A percentile compares a stretch with the other conserved stretches of the same genome.
Conservation (phyloP, 2,329 filamentous ascomycete species). For the Pseudocercospora fuligena region DNA sequence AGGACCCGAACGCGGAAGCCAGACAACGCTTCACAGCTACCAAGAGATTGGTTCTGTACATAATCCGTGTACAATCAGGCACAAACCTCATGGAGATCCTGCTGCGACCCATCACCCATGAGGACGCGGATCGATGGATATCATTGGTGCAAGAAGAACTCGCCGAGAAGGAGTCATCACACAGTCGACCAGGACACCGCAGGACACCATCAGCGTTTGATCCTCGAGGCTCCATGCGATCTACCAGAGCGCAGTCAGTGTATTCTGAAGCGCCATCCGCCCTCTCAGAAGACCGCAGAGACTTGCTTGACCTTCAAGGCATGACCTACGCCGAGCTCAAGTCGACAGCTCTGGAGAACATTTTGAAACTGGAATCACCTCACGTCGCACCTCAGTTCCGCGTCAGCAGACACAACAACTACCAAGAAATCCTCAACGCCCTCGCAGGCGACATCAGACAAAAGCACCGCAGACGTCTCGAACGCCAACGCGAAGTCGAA, state of each 20-base stretch:
- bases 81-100: conserved; percentile 93
- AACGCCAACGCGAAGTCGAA: conserved; percentile 89
- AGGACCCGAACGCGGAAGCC: conserved; percentile 87
- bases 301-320: conserved; percentile 81
- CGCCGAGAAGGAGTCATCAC: conserved; percentile 49
- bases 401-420: conserved; percentile 84
- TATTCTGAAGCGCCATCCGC: conserved; percentile 49
- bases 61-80: conserved; percentile 93
- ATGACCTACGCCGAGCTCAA: conserved; percentile 94
- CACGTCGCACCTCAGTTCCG: conserved; percentile 60
- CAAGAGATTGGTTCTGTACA: conserved; percentile 94
- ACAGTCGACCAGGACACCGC: conserved; percentile 26
- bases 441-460: conserved; percentile 96
- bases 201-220: conserved; percentile 38
- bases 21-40: conserved; percentile 98
- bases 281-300: conserved; percentile 39
- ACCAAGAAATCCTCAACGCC: conserved; percentile 96
- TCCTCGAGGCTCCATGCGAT: conserved; percentile 38
- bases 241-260: conserved; percentile 39
- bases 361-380: conserved; percentile 83
- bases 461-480: conserved; percentile 90
- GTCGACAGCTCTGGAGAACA: conserved; percentile 89
- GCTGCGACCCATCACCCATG: conserved; percentile 81
- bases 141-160: conserved; percentile 82
- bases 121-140: conserved; percentile 90